Evolutionary conservation across 192 early-diverging fungal species (phyloP).

Genomic region (Kickxella alabastrina): DNA sequence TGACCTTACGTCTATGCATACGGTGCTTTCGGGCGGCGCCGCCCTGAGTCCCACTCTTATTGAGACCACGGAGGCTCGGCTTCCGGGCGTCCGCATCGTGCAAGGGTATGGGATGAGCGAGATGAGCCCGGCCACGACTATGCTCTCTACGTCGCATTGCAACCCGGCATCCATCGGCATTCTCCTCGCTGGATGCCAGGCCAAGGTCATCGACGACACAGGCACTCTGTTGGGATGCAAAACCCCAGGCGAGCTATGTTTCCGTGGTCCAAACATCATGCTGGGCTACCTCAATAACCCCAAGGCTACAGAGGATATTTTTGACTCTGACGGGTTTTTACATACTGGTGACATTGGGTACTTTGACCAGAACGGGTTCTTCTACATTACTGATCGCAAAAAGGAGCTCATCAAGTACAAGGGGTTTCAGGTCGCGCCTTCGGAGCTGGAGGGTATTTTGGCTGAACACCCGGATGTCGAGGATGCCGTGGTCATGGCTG

Average conservation of each 20-base stretch:
- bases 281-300: conserved; percentile 79
- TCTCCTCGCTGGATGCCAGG: conserved; percentile 67
- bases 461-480: conserved; percentile 65
- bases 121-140: conserved; percentile 48
- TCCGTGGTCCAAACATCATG: conserved; percentile 88
- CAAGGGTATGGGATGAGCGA: conserved; percentile 74
- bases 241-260: conserved; percentile 77
- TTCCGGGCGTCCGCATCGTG: conserved; percentile 42
- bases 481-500: conserved; percentile 67
- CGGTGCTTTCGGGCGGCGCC: conserved; percentile 75
- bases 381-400: conserved; percentile 68
- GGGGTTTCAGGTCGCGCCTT: conserved; percentile 73
- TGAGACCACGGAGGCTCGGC: conserved; percentile 42
- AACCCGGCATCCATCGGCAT: conserved; percentile 61
- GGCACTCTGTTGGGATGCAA: conserved; percentile 56
- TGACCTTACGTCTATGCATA: conserved; percentile 63
- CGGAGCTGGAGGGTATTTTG: conserved; percentile 78
- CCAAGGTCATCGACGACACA: conserved; percentile 71
- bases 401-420: conserved; percentile 95
- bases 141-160: conserved; percentile 29
- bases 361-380: conserved; percentile 60
- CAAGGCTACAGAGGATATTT: conserved; percentile 65
- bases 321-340: conserved; percentile 72
- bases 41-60: conserved; percentile 67
- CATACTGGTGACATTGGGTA: conserved; percentile 81